phyloP scores from a whole-genome alignment of 2,329 filamentous ascomycete genomes.

The Aspergillus puulaauensis region DNA sequence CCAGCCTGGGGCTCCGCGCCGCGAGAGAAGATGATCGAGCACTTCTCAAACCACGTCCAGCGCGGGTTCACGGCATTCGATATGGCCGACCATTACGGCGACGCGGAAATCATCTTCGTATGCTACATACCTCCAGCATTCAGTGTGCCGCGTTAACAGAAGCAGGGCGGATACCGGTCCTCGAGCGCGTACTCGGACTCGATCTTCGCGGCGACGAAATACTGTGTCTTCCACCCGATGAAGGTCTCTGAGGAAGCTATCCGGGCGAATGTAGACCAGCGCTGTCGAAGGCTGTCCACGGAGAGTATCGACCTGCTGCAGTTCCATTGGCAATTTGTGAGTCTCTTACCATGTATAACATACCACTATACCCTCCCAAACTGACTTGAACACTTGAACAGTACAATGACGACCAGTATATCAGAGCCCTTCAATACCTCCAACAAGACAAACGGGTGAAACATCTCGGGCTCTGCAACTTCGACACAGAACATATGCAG shows the following conservation, averaged over 20 bases:
- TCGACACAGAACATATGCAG: neutral
- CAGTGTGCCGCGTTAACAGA: neutral
- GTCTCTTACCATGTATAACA: neutral
- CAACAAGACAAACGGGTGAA: neutral
- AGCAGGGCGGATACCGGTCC: neutral
- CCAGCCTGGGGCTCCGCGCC: conserved; percentile 2
- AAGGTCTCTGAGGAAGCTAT: neutral
- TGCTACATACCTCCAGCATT: neutral
- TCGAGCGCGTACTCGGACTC: neutral
- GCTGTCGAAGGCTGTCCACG: neutral
- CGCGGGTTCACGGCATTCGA: conserved; percentile 4
- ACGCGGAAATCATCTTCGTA: conserved; percentile 7
- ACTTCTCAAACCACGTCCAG: neutral
- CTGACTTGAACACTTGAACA: neutral
- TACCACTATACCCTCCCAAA: too few species aligned
- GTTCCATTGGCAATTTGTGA: neutral
- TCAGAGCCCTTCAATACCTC: neutral
- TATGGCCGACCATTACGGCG: conserved; percentile 6
- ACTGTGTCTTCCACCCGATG: conserved; percentile 3
- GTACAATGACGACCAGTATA: neutral
- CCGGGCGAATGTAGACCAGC: neutral
- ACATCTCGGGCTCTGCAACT: neutral
- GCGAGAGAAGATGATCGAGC: neutral
- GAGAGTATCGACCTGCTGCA: neutral
- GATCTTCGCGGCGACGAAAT: conserved; percentile 1